A percentile compares a stretch with the other conserved stretches of the same genome.
Evolutionary conservation across 2,329 filamentous ascomycete species (phyloP).

Genomic region (Diaporthe sp.): DNA sequence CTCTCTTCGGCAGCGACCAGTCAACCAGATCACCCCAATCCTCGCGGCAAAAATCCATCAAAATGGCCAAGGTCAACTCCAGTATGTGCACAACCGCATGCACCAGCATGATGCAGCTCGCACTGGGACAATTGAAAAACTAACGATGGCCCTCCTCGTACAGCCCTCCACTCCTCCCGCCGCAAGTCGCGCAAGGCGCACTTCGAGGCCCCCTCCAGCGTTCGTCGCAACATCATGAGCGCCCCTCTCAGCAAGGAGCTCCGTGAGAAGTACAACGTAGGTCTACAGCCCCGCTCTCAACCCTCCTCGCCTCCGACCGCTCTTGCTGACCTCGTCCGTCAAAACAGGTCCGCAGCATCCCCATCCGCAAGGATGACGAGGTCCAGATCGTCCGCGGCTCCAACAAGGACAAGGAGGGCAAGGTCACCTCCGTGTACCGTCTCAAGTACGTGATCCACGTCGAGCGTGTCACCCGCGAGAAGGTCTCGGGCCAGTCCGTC

Average conservation of each 20-base stretch:
- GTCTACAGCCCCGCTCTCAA: constrained; percentile 50
- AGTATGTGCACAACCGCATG: constrained; percentile 41
- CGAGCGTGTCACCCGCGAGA: constrained; percentile 96
- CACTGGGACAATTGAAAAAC: constrained; percentile 31
- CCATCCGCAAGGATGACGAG: constrained; percentile 98
- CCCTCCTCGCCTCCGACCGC: neutral
- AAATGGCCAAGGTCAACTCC: constrained; percentile 80
- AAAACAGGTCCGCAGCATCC: constrained; percentile 88
- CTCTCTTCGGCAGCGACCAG: constrained; percentile 37
- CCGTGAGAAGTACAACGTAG: constrained; percentile 98
- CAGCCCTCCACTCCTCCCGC: constrained; percentile 84
- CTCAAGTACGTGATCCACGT: constrained; percentile 98
- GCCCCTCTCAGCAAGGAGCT: constrained; percentile 97
- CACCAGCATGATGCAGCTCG: neutral
- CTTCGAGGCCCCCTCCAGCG: constrained; percentile 94
- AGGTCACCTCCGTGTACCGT: constrained; percentile 97
- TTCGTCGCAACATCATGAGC: constrained; percentile 97
- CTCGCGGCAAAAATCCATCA: constrained; percentile 54
- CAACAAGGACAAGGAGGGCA: constrained; percentile 99
- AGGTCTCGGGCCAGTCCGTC: constrained; percentile 96
- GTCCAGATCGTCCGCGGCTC: constrained; percentile 91
- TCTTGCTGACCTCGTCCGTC: neutral
- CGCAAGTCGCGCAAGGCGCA: constrained; percentile 99
- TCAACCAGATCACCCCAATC: constrained; percentile 35
- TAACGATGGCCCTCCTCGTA: constrained; percentile 43